Conservation (phyloP, 2,329 filamentous ascomycete genomes). For the Septoria petroselini region DNA sequence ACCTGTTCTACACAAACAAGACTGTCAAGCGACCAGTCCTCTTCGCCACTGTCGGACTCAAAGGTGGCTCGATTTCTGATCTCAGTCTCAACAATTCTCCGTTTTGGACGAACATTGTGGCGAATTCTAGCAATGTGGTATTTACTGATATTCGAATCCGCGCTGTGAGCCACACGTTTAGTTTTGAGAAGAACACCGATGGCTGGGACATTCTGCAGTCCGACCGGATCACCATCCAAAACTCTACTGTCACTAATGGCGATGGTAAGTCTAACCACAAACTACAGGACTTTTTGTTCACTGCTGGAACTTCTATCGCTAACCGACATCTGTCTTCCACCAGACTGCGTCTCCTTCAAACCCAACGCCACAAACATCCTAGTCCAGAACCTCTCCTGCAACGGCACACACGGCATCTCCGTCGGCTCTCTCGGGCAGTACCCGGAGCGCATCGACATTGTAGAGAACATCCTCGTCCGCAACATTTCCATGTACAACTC, state of each 20-base stretch:
- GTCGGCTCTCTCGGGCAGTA: slow-evolving; percentile 70
- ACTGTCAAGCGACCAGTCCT: slow-evolving; percentile 59
- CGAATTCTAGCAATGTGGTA: slow-evolving; percentile 62
- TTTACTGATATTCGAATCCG: slow-evolving; percentile 61
- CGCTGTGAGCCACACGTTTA: slow-evolving; percentile 51
- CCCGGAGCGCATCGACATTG: slow-evolving; percentile 59
- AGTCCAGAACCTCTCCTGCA: slow-evolving; percentile 64
- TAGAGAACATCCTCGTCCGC: slow-evolving; percentile 60
- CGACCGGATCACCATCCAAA: slow-evolving; percentile 62
- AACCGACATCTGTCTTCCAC: too few species aligned
- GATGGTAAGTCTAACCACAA: slow-evolving; percentile 51
- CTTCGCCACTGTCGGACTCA: slow-evolving; percentile 55
- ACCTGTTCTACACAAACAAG: slow-evolving; percentile 56
- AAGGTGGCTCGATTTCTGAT: slow-evolving; percentile 58
- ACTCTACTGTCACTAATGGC: slow-evolving; percentile 61
- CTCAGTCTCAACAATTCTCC: slow-evolving; percentile 60
- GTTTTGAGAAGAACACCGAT: slow-evolving; percentile 59
- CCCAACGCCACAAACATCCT: slow-evolving; percentile 68
- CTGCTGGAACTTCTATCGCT: too few species aligned
- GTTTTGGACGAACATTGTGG: slow-evolving; percentile 64
- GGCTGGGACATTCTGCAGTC: slow-evolving; percentile 42
- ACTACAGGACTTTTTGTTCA: too few species aligned
- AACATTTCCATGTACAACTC: slow-evolving; percentile 41
- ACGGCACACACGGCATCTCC: slow-evolving; percentile 68
- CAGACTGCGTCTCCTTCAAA: slow-evolving; percentile 66